Percentiles rank a stretch among this genome's conserved stretches.
phyloP scores from a whole-genome alignment of 1,284 basidiomycete species.

The Rhodotorula glutinis region DNA sequence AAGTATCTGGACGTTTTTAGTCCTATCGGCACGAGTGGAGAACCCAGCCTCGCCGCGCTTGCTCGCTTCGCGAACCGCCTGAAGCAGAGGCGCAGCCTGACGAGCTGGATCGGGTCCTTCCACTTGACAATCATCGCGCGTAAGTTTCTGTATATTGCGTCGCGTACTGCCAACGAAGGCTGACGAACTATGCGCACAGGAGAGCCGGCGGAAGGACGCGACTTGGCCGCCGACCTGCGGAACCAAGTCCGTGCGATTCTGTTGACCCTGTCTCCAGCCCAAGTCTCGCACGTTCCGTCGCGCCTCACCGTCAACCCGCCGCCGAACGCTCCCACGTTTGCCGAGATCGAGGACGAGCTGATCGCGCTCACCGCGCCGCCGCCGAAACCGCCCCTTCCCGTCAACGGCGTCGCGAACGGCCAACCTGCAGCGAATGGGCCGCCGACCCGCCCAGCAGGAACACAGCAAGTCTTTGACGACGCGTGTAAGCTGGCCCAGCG shows the following conservation, averaged over 20 bases:
- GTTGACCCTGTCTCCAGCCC: constrained; percentile 17
- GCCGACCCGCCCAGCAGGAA: neutral
- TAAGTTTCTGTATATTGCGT: no score
- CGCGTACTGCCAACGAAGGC: no score
- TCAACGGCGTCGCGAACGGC: neutral
- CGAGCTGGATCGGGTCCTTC: neutral
- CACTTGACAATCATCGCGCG: constrained; percentile 6
- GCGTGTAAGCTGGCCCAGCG: constrained; percentile 1
- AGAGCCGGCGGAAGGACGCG: neutral
- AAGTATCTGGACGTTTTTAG: constrained; percentile 16
- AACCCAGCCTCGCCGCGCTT: constrained; percentile 4
- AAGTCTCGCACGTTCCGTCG: constrained; percentile 17
- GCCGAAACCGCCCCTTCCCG: neutral
- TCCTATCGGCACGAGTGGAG: no score
- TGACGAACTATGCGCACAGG: neutral
- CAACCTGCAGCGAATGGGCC: neutral
- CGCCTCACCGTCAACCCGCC: constrained; percentile 6
- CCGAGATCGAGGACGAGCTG: constrained; percentile 7
- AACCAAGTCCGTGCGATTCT: constrained; percentile 11
- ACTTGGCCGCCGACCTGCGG: constrained; percentile 1
- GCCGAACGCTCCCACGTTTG: neutral
- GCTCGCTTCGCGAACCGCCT: constrained; percentile 12
- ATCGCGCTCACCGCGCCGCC: constrained; percentile 1
- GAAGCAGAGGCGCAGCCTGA: neutral
- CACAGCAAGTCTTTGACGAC: constrained; percentile 1